A percentile compares a stretch with the other conserved stretches of the same genome.
These are phyloP conservation scores for Trametes punicea DNA, from an alignment of 768 basidiomycete genomes.

Conservation along the genomic window DNA sequence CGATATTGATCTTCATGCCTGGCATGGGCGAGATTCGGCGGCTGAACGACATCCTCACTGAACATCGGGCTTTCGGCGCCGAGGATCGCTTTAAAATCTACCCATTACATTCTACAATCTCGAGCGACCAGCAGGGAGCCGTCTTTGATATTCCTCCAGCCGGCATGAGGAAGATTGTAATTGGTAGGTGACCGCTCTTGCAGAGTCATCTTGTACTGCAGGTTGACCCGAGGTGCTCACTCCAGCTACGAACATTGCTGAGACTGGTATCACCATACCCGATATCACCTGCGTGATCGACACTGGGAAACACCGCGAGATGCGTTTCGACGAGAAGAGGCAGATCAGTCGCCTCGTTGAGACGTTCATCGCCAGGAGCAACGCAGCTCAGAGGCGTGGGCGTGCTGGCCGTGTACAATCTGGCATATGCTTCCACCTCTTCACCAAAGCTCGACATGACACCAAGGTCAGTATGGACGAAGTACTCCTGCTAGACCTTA, in stretches of 20 bases:
- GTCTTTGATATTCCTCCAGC: conserved; percentile 86
- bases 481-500: no score
- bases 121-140: conserved; percentile 84
- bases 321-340: conserved; percentile 96
- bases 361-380: conserved; percentile 87
- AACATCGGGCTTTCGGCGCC: conserved; percentile 70
- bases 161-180: conserved; percentile 88
- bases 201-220: neutral
- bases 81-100: conserved; percentile 66
- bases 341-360: conserved; percentile 91
- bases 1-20: conserved; percentile 90
- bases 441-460: conserved; percentile 85
- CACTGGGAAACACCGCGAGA: conserved; percentile 89
- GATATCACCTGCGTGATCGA: conserved; percentile 98
- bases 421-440: conserved; percentile 93
- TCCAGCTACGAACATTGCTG: conserved; percentile 86
- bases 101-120: conserved; percentile 90
- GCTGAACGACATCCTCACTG: conserved; percentile 73
- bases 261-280: conserved; percentile 98
- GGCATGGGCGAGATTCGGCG: conserved; percentile 92
- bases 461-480: conserved; percentile 50
- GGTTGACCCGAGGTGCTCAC: neutral
- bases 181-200: conserved; percentile 50
- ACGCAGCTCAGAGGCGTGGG: conserved; percentile 85
- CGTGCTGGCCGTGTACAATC: conserved; percentile 88